Percentiles rank a stretch among this genome's conserved stretches.
These are phyloP conservation scores for Mycena chlorophos DNA, from an alignment of 768 basidiomycete genomes.

Conservation along the genomic window DNA sequence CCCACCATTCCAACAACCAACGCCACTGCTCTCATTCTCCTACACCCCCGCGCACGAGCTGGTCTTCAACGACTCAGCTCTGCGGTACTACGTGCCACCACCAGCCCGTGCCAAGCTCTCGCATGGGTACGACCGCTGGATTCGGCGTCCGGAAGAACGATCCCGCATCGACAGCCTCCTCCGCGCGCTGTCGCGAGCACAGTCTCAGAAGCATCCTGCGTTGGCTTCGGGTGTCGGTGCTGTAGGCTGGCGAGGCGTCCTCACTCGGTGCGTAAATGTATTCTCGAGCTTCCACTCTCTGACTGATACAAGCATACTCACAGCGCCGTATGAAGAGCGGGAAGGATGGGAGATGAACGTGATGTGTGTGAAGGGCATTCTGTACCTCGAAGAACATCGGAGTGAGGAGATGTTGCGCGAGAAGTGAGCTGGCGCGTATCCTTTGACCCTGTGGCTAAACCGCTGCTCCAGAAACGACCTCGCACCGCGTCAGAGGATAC, in stretches of 20 bases:
- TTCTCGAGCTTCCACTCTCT: constrained; percentile 21
- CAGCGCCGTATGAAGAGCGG: constrained; percentile 77
- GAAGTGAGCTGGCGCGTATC: constrained; percentile 50
- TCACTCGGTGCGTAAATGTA: constrained; percentile 14
- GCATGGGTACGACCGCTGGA: constrained; percentile 75
- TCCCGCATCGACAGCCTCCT: constrained; percentile 71
- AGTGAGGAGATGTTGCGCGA: constrained; percentile 57
- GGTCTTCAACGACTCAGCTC: constrained; percentile 64
- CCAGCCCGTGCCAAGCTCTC: constrained; percentile 64
- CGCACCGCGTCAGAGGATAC: constrained; percentile 59
- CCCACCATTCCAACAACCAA: constrained; percentile 68
- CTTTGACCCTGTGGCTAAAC: neutral
- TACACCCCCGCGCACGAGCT: constrained; percentile 58
- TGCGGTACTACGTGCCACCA: constrained; percentile 72
- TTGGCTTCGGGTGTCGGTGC: constrained; percentile 14
- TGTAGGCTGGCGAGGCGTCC: constrained; percentile 19
- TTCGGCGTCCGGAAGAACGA: constrained; percentile 60
- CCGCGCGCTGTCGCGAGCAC: constrained; percentile 51
- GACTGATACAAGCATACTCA: constrained; percentile 59
- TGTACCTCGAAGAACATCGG: constrained; percentile 76
- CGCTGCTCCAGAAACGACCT: constrained; percentile 55
- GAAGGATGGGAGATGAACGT: constrained; percentile 83
- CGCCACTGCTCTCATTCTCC: constrained; percentile 69
- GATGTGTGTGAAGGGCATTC: constrained; percentile 67
- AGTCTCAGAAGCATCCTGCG: constrained; percentile 31